Conservation (phyloP, 371 early-diverging fungal genomes). For the Polyrhizophydium stewartii region DNA sequence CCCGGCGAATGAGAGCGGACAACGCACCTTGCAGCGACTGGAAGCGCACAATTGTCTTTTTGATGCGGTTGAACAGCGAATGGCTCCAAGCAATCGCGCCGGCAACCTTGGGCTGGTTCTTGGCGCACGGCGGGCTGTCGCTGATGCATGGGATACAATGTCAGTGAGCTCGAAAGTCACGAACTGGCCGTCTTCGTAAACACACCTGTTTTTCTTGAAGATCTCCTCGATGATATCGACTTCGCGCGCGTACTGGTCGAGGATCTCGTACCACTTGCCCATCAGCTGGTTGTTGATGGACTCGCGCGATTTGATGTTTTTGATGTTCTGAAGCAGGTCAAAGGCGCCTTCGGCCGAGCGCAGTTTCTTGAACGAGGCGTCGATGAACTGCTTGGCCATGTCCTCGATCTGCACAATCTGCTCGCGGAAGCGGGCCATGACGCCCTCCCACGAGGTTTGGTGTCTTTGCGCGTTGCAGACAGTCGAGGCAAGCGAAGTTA, state of each 20-base stretch:
- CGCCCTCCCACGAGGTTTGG: slow-evolving; percentile 47
- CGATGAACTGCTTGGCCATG: slow-evolving; percentile 62
- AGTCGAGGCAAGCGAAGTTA: neutral
- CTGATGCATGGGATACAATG: slow-evolving; percentile 15
- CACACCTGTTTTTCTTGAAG: slow-evolving; percentile 38
- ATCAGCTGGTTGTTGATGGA: slow-evolving; percentile 55
- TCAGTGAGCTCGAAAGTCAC: neutral
- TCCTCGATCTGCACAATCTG: slow-evolving; percentile 60
- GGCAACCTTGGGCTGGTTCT: slow-evolving; percentile 53
- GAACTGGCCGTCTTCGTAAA: neutral
- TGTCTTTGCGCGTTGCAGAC: too few relatives aligned
- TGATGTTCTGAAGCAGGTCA: slow-evolving; percentile 56
- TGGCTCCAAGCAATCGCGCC: slow-evolving; percentile 55
- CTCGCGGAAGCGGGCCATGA: slow-evolving; percentile 55
- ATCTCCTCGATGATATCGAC: slow-evolving; percentile 57
- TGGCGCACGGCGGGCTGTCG: slow-evolving; percentile 45
- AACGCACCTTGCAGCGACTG: slow-evolving; percentile 48
- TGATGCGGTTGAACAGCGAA: slow-evolving; percentile 51
- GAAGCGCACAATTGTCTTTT: slow-evolving; percentile 55
- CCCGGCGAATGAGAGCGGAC: too few relatives aligned
- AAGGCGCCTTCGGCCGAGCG: slow-evolving; percentile 60
- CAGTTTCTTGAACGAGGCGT: slow-evolving; percentile 57
- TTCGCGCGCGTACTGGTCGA: slow-evolving; percentile 54
- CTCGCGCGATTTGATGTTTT: slow-evolving; percentile 52
- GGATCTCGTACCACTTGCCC: slow-evolving; percentile 59